Conservation (phyloP, 208 protist genomes). For the Leishmania turanica region DNA sequence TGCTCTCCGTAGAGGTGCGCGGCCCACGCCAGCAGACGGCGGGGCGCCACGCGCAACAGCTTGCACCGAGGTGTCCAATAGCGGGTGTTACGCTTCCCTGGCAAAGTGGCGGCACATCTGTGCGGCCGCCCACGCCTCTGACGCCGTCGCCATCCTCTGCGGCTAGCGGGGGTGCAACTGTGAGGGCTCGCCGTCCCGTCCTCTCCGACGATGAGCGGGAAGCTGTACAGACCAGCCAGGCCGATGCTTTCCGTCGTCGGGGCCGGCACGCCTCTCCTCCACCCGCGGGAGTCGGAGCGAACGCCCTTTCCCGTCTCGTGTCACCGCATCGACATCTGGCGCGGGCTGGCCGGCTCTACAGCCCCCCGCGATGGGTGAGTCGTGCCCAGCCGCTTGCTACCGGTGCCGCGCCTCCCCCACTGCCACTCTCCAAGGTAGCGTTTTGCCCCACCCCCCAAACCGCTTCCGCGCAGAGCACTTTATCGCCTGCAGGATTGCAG, state of each 20-base stretch:
- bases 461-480: neutral
- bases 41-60: neutral
- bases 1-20: neutral
- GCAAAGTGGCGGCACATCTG: neutral
- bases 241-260: constrained; percentile 9
- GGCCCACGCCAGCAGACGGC: neutral
- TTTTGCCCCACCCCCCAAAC: neutral
- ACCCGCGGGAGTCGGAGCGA: neutral
- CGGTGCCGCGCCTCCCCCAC: neutral
- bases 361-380: constrained; percentile 2
- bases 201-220: neutral
- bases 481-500: neutral
- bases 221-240: neutral
- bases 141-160: neutral
- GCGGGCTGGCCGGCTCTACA: constrained; percentile 12
- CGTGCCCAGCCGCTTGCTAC: neutral
- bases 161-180: neutral
- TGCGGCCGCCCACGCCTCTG: constrained; percentile 11
- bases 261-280: constrained; percentile 13
- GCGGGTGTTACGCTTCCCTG: neutral
- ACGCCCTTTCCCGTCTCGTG: neutral
- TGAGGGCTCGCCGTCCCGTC: neutral
- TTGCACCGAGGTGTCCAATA: neutral
- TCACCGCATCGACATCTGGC: neutral
- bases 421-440: neutral